Conservation (phyloP, 768 basidiomycete genomes). For the Termitomyces sp. region DNA sequence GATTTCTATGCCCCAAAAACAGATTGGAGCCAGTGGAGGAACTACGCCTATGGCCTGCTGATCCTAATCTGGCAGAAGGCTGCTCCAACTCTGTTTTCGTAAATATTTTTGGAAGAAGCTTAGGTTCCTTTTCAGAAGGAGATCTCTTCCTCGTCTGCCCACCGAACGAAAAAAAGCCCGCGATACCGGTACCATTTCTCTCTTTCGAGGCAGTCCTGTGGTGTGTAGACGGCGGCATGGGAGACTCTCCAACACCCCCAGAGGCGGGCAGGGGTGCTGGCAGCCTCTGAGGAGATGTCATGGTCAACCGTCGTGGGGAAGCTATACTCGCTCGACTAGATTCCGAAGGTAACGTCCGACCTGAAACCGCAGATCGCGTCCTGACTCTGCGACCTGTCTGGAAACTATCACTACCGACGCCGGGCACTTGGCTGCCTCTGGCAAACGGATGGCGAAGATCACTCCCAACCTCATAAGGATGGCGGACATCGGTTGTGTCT, state of each 20-base stretch:
- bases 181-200: conserved; percentile 48
- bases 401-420: conserved; percentile 19
- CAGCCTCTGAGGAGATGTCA: conserved; percentile 31
- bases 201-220: conserved; percentile 21
- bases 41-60: conserved; percentile 15
- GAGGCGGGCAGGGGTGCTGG: conserved; percentile 39
- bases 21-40: conserved; percentile 19
- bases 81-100: conserved; percentile 7
- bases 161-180: conserved; percentile 53
- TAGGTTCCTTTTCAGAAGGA: conserved; percentile 1
- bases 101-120: conserved; percentile 1
- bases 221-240: conserved; percentile 36
- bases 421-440: not conserved
- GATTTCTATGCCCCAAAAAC: conserved; percentile 4
- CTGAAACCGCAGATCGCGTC: conserved; percentile 42
- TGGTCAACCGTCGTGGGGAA: conserved; percentile 34
- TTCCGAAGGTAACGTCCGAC: conserved; percentile 39
- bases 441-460: not conserved
- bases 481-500: conserved; percentile 28
- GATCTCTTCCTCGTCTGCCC: conserved; percentile 16
- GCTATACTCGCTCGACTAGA: conserved; percentile 30
- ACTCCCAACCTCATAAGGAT: conserved; percentile 25
- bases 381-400: conserved; percentile 29
- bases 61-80: not conserved
- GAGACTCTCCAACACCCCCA: conserved; percentile 70